These are phyloP conservation scores for Lentinula raphanica DNA, from an alignment of 768 basidiomycete genomes.

Conservation along the genomic window DNA sequence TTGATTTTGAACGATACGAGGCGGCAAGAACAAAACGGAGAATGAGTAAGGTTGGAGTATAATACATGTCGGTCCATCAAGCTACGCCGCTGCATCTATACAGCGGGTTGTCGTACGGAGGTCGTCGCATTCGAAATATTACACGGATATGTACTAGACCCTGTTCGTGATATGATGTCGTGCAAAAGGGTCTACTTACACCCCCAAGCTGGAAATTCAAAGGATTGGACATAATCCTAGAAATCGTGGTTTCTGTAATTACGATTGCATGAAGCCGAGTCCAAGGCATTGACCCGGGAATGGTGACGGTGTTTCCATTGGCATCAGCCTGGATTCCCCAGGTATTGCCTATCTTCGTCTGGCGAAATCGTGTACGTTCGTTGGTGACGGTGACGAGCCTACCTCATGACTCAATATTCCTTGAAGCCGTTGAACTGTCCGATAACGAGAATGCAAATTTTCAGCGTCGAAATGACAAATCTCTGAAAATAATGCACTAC, in stretches of 20 bases:
- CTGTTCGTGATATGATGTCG: conserved; percentile 12
- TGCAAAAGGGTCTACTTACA: conserved; percentile 13
- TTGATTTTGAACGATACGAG: too few species aligned
- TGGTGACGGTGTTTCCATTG: conserved; percentile 23
- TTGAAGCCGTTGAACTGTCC: conserved; percentile 33
- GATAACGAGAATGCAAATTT: conserved; percentile 25
- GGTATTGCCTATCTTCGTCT: conserved; percentile 25
- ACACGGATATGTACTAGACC: too few species aligned
- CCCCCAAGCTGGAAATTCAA: conserved; percentile 5
- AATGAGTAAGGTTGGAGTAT: too few species aligned
- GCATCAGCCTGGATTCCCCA: conserved; percentile 10
- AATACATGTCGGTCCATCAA: too few species aligned
- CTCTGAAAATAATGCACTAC: conserved; percentile 11
- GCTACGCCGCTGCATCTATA: too few species aligned
- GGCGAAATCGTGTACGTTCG: conserved; percentile 24
- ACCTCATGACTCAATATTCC: conserved; percentile 26
- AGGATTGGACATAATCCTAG: too few species aligned
- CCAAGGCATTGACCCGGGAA: too few species aligned
- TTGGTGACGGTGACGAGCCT: conserved; percentile 18
- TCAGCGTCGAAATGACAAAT: conserved; percentile 24
- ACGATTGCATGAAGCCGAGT: too few species aligned
- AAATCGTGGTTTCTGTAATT: too few species aligned
- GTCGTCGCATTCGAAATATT: too few species aligned
- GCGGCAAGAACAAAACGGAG: too few species aligned
- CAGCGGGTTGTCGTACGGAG: too few species aligned